Percentiles rank a stretch among this genome's conserved stretches.
phyloP scores from a whole-genome alignment of 2,329 filamentous ascomycete genomes.

The Fusarium fujikuroi region DNA sequence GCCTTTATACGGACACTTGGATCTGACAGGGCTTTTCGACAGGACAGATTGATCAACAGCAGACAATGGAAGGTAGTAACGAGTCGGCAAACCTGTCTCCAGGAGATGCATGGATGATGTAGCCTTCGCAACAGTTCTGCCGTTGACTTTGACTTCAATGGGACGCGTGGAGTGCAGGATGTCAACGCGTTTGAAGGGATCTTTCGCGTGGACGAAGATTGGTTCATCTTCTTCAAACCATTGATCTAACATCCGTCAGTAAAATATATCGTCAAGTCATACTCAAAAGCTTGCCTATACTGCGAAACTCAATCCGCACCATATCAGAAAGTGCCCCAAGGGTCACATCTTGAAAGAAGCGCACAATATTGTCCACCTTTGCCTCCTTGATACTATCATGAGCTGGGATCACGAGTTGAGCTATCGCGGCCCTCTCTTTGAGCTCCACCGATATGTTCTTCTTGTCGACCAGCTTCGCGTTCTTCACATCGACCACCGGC shows the following conservation, averaged over 20 bases:
- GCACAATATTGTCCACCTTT: conserved; percentile 49
- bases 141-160: conserved; percentile 61
- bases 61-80: conserved; percentile 69
- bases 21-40: conserved; percentile 61
- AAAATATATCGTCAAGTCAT: rapidly evolving
- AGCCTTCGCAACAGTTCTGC: conserved; percentile 59
- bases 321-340: conserved; percentile 48
- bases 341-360: conserved; percentile 53
- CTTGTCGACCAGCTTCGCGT: conserved; percentile 45
- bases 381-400: conserved; percentile 39
- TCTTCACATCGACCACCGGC: conserved; percentile 44
- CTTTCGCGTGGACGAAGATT: conserved; percentile 72
- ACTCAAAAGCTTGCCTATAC: conserved; percentile 45
- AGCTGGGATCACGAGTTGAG: conserved; percentile 46
- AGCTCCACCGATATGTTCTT: conserved; percentile 42
- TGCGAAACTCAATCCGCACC: conserved; percentile 50
- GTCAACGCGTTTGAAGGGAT: conserved; percentile 74
- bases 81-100: conserved; percentile 68
- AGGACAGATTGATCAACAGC: conserved; percentile 59
- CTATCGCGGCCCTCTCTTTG: conserved; percentile 43
- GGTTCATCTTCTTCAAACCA: conserved; percentile 67
- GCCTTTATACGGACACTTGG: conserved; percentile 75
- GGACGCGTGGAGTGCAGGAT: conserved; percentile 65
- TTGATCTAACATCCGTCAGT: conserved; percentile 44
- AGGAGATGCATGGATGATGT: conserved; percentile 63